phyloP scores from a whole-genome alignment of 176 grass and related monocot genomes.

The Triticum timopheevii region DNA sequence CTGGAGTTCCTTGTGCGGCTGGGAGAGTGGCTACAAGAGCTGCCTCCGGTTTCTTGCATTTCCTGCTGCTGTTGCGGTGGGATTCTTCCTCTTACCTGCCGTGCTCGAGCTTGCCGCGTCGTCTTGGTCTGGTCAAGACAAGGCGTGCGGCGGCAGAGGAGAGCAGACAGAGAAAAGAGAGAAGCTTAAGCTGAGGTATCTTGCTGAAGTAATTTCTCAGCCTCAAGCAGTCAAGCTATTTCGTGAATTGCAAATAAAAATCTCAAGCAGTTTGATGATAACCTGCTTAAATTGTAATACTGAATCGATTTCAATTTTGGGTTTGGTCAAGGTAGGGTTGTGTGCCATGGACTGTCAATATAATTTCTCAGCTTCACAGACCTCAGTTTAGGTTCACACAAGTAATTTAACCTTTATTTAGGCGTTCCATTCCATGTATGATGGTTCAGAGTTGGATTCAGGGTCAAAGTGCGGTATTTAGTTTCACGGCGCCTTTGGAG shows the following conservation, averaged over 20 bases:
- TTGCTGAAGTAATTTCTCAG: constrained; percentile 10
- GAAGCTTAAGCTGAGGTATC: background rate
- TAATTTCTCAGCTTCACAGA: background rate
- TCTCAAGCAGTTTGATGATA: background rate
- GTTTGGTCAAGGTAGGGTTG: background rate
- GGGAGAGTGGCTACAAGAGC: background rate
- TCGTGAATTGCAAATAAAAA: background rate
- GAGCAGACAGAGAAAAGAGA: background rate
- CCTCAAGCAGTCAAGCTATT: background rate
- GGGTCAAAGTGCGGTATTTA: background rate
- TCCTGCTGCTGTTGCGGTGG: background rate
- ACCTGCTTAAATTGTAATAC: background rate
- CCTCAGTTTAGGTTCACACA: background rate
- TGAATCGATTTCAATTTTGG: background rate
- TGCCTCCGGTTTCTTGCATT: constrained; percentile 29
- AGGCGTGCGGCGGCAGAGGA: background rate
- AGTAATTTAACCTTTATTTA: background rate
- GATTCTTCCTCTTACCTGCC: background rate
- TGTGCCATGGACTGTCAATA: background rate
- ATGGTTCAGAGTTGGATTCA: background rate
- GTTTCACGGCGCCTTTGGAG: background rate
- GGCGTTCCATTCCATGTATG: background rate
- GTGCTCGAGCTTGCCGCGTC: background rate
- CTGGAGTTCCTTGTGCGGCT: background rate
- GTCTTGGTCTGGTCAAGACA: background rate